Evolutionary conservation across 345 rosid species (phyloP), one percentile per base, ranked within the genome.

Genomic region (Eucalyptus sp.): DNA sequence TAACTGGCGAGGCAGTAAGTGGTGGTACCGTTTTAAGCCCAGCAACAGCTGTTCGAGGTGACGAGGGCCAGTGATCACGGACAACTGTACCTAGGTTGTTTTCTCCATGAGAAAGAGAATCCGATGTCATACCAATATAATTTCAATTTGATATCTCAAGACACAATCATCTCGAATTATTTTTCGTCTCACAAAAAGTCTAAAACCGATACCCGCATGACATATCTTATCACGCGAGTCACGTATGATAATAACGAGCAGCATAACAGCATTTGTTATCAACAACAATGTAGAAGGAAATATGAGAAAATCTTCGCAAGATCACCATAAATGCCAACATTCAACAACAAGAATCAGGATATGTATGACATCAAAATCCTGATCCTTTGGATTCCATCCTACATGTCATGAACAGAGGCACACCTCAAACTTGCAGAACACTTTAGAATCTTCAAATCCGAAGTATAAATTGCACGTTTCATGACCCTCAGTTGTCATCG

Each of bases 131-230:
- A 66, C 6, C 11, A 15, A 66, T 66, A 66, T 8, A n/a, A 15
- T 15, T 33, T 17, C 41, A 31, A 31, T 0, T 9, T 15, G 22
- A 33, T n/a, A 64, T 7, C 2, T 8, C 7, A 2, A 0, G 24
- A 16, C 80, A 33, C 24, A 31, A 31, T 66, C 22, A 16, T 10
- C 80, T 17, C 24, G 3, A 17, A 68, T 31, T 68, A 68, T 16
- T 33, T 68, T 68, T 68, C 13, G 5, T 31, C 43, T 15, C 24
- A 16, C 43, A 31, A 68, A 68, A 68, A 31, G 10, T 31, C 7
- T 66, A 31, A 16, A 16, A 68, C 6, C 7, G 10, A 37, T 31
- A 31, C 11, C 41, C 1, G 37, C 43, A 1, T 0, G 3, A n/a
- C 20, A 31, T 4, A 31, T 68, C 33, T 31, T 16, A 68, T 8